Conservation (phyloP, 2,329 filamentous ascomycete genomes). For the Talaromyces funiculosus region DNA sequence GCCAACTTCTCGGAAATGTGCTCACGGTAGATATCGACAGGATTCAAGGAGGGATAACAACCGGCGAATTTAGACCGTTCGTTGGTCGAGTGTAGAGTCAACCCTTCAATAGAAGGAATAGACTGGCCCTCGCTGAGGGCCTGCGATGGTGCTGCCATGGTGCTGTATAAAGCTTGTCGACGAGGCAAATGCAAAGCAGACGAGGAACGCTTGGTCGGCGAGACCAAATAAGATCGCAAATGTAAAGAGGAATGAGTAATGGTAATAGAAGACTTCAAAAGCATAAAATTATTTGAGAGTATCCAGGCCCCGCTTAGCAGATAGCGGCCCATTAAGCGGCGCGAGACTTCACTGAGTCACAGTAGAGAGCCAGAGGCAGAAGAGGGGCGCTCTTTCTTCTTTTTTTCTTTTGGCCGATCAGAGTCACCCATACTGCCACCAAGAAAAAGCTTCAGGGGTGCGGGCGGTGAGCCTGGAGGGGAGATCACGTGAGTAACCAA, state of each 20-base stretch:
- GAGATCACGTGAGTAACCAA: background rate
- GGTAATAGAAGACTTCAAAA: constrained; percentile 14
- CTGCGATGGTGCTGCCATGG: constrained; percentile 16
- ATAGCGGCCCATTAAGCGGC: constrained; percentile 33
- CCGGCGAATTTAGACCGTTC: constrained; percentile 36
- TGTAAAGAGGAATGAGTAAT: background rate
- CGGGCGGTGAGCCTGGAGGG: constrained; percentile 3
- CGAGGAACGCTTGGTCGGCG: background rate
- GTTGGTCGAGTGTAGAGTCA: constrained; percentile 36
- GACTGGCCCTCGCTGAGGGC: constrained; percentile 21
- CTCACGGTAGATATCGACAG: constrained; percentile 42
- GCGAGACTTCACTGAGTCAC: constrained; percentile 10
- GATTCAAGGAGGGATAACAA: constrained; percentile 42
- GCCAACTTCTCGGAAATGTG: constrained; percentile 41
- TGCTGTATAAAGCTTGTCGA: constrained; percentile 8
- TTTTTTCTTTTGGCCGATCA: constrained; percentile 3
- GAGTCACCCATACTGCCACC: constrained; percentile 7
- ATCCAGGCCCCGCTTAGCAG: constrained; percentile 36
- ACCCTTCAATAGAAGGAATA: constrained; percentile 29
- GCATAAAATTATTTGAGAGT: constrained; percentile 29
- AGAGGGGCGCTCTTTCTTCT: constrained; percentile 1
- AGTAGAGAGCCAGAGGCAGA: background rate
- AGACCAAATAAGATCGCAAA: background rate
- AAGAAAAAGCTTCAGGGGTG: background rate
- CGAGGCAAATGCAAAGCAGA: constrained; percentile 12